phyloP scores from a whole-genome alignment of 768 basidiomycete species.

The Macrolepiota albuminosa region DNA sequence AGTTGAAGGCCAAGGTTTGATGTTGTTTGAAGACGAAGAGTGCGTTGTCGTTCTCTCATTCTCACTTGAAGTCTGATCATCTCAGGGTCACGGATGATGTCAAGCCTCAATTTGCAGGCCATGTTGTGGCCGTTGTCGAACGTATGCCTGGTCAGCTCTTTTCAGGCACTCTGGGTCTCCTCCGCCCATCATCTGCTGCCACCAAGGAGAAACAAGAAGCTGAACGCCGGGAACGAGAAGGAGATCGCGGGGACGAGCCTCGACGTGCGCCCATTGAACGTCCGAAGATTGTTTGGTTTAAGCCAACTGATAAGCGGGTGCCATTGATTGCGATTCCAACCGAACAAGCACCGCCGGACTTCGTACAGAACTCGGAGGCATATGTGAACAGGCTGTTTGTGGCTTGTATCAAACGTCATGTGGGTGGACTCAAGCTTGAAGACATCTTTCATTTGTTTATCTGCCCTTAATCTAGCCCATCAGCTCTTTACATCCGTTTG shows the following conservation, averaged over 20 bases:
- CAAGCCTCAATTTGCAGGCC: slow-evolving; percentile 97
- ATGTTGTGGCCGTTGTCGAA: slow-evolving; percentile 99
- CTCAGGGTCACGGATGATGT: slow-evolving; percentile 91
- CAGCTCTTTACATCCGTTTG: slow-evolving; percentile 97
- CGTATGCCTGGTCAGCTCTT: slow-evolving; percentile 99
- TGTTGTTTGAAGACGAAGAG: slow-evolving; percentile 98
- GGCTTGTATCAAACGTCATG: slow-evolving; percentile 97
- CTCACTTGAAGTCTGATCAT: slow-evolving; percentile 2
- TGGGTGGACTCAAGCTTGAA: slow-evolving; percentile 34
- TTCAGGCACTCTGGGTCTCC: slow-evolving; percentile 91
- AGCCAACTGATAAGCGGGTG: slow-evolving; percentile 98
- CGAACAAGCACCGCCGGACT: slow-evolving; percentile 95
- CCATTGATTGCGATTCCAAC: slow-evolving; percentile 98
- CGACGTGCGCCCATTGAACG: slow-evolving; percentile 76
- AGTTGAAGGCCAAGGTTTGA: slow-evolving; percentile 96
- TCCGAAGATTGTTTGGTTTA: slow-evolving; percentile 99
- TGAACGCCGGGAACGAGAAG: slow-evolving; percentile 94
- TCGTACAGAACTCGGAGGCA: slow-evolving; percentile 88
- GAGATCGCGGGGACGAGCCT: slow-evolving; percentile 83
- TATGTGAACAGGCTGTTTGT: slow-evolving; percentile 93
- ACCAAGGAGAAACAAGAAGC: slow-evolving; percentile 99
- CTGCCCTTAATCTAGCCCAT: slow-evolving; percentile 53
- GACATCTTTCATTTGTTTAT: slow-evolving; percentile 13
- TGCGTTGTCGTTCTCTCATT: slow-evolving; percentile 27
- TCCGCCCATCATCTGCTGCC: slow-evolving; percentile 93